phyloP scores from a whole-genome alignment of 2,329 filamentous ascomycete species.

The Mycocentrospora acerina region DNA sequence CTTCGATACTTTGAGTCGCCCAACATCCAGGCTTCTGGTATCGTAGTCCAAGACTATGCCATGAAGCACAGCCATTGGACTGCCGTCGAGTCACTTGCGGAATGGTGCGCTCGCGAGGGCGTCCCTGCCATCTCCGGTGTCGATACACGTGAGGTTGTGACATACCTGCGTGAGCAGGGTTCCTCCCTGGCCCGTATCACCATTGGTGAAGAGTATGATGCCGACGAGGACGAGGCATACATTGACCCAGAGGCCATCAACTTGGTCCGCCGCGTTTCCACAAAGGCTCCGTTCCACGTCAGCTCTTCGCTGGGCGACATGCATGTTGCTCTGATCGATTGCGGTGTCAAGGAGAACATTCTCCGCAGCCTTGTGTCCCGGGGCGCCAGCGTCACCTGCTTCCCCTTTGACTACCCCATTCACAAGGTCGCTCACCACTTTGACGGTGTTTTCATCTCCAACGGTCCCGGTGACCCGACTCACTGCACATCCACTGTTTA shows the following conservation, averaged over 20 bases:
- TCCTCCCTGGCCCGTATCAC: slow-evolving; percentile 94
- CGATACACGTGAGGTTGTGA: slow-evolving; percentile 95
- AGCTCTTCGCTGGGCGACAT: slow-evolving; percentile 78
- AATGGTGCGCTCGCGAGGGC: slow-evolving; percentile 96
- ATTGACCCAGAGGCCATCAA: slow-evolving; percentile 96
- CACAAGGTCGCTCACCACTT: slow-evolving; percentile 98
- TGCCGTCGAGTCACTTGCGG: slow-evolving; percentile 85
- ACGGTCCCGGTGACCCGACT: slow-evolving; percentile 95
- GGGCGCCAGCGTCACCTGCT: slow-evolving; percentile 87
- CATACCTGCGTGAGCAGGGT: slow-evolving; percentile 91
- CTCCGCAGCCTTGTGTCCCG: slow-evolving; percentile 89
- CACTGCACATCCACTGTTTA: slow-evolving; percentile 95
- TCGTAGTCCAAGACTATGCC: slow-evolving; percentile 94
- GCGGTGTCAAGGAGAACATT: slow-evolving; percentile 99
- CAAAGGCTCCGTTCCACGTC: slow-evolving; percentile 96
- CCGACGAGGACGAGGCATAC: slow-evolving; percentile 95
- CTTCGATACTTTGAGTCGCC: slow-evolving; percentile 98
- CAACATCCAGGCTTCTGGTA: slow-evolving; percentile 92
- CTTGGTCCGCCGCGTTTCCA: slow-evolving; percentile 92
- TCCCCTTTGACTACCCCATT: slow-evolving; percentile 96
- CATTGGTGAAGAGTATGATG: slow-evolving; percentile 96
- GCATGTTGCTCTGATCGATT: slow-evolving; percentile 94
- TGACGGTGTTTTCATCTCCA: slow-evolving; percentile 98
- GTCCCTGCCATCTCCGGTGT: slow-evolving; percentile 96
- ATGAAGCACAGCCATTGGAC: slow-evolving; percentile 98